Evolutionary conservation across 2,329 filamentous ascomycete species (phyloP).

Genomic region (Epichloe brachyelytri): DNA sequence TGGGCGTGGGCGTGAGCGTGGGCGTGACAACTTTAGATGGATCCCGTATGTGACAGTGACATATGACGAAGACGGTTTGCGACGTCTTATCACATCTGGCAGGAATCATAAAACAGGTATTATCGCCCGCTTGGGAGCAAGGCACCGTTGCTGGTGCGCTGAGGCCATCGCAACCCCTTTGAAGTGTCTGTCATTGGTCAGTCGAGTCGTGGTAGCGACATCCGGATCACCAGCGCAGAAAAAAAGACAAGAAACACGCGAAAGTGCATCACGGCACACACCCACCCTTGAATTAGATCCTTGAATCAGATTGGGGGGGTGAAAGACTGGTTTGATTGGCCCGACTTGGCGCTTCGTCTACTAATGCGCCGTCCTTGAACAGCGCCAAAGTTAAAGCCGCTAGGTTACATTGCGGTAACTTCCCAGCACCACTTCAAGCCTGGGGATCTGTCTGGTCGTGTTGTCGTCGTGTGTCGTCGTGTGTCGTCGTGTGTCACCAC

Average conservation of each 20-base stretch:
- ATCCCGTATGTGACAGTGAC: not conserved
- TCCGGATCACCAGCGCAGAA: not conserved
- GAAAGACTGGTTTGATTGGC: not conserved
- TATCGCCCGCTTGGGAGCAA: not conserved
- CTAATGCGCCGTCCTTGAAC: not conserved
- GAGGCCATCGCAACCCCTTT: not conserved
- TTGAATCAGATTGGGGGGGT: not conserved
- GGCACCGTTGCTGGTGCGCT: not conserved
- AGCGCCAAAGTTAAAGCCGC: conserved; percentile 3
- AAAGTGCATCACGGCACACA: conserved; percentile 1
- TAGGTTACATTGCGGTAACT: conserved; percentile 8
- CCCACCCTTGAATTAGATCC: not conserved
- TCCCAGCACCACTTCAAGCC: conserved; percentile 3
- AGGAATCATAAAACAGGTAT: not conserved
- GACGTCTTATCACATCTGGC: not conserved
- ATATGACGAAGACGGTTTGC: not conserved
- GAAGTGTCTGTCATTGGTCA: not conserved
- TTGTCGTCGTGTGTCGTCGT: not conserved
- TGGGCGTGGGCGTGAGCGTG: not conserved
- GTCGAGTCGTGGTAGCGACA: not conserved
- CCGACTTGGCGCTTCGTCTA: not conserved
- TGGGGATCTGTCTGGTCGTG: not conserved
- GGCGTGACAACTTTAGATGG: not conserved
- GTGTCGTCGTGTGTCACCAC: conserved; percentile 1
- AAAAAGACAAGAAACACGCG: not conserved